These are phyloP conservation scores for Patellaria atrata DNA, from an alignment of 495 filamentous ascomycete species.

Conservation along the genomic window DNA sequence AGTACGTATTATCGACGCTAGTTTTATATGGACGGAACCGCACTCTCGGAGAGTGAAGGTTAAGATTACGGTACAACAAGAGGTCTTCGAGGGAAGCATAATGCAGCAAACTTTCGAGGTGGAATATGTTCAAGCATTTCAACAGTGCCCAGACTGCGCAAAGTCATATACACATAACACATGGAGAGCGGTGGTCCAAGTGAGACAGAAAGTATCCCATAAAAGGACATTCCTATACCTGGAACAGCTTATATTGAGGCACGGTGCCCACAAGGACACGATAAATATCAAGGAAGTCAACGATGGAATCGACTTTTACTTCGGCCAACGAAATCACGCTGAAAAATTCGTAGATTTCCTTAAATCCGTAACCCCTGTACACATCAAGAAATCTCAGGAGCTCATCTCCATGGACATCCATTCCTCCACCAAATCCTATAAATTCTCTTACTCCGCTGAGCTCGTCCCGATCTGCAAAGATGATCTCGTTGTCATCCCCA, in stretches of 20 bases:
- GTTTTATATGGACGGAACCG: slow-evolving; percentile 96
- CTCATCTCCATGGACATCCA: slow-evolving; percentile 90
- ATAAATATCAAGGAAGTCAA: slow-evolving; percentile 88
- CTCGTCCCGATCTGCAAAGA: slow-evolving; percentile 92
- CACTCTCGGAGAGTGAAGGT: slow-evolving; percentile 82
- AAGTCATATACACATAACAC: slow-evolving; percentile 94
- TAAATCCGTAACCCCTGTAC: slow-evolving; percentile 60
- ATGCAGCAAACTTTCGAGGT: slow-evolving; percentile 93
- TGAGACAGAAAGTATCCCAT: slow-evolving; percentile 92
- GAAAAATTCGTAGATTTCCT: slow-evolving; percentile 90
- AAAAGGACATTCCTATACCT: slow-evolving; percentile 95
- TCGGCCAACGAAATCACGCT: slow-evolving; percentile 72
- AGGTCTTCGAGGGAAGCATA: slow-evolving; percentile 57
- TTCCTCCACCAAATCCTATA: slow-evolving; percentile 76
- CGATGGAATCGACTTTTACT: slow-evolving; percentile 93
- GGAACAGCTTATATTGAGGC: slow-evolving; percentile 91
- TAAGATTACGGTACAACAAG: slow-evolving; percentile 82
- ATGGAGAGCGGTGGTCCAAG: slow-evolving; percentile 74
- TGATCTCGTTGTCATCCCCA: slow-evolving; percentile 81
- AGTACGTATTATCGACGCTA: slow-evolving; percentile 84
- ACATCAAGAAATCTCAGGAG: slow-evolving; percentile 74
- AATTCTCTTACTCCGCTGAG: slow-evolving; percentile 77
- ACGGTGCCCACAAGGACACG: slow-evolving; percentile 79
- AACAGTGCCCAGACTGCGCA: slow-evolving; percentile 82
- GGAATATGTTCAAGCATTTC: slow-evolving; percentile 71